phyloP scores from a whole-genome alignment of 169 alveolate species.

The Plasmodium cynomolgi region DNA sequence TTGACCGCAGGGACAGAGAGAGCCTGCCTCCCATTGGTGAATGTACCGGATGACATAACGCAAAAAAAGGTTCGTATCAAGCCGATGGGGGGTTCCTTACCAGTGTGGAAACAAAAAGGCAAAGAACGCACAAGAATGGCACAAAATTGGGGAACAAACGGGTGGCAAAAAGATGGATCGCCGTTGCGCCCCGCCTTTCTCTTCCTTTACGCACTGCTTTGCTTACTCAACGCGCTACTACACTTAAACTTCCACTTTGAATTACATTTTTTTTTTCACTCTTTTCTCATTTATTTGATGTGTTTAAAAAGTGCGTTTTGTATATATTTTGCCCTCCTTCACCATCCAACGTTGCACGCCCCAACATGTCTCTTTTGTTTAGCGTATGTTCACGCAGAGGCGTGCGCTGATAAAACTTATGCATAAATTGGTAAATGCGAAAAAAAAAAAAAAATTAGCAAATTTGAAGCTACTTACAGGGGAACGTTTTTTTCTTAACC shows the following conservation, averaged over 20 bases:
- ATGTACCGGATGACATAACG: not conserved
- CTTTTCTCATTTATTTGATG: not conserved
- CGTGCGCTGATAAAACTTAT: not conserved
- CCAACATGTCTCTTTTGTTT: not conserved
- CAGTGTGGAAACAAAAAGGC: not conserved
- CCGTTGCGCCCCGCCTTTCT: not conserved
- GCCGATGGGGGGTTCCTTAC: not conserved
- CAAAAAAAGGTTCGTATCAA: not conserved
- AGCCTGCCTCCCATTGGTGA: not conserved
- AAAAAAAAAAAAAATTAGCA: not conserved
- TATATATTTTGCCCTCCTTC: not conserved
- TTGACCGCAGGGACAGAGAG: not conserved
- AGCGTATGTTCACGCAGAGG: not conserved
- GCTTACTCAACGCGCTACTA: not conserved
- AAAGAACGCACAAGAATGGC: too few species aligned
- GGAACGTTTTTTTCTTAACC: not conserved
- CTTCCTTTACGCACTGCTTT: not conserved
- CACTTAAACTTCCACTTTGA: not conserved
- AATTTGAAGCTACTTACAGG: not conserved
- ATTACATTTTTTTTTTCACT: not conserved
- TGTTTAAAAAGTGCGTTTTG: not conserved
- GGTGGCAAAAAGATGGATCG: not conserved
- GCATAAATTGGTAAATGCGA: not conserved
- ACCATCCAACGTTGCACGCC: not conserved
- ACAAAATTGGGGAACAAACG: not conserved